Percentiles rank a stretch among this genome's conserved stretches.
phyloP scores from a whole-genome alignment of 1,284 basidiomycete species.

The Ganoderma meredithae region DNA sequence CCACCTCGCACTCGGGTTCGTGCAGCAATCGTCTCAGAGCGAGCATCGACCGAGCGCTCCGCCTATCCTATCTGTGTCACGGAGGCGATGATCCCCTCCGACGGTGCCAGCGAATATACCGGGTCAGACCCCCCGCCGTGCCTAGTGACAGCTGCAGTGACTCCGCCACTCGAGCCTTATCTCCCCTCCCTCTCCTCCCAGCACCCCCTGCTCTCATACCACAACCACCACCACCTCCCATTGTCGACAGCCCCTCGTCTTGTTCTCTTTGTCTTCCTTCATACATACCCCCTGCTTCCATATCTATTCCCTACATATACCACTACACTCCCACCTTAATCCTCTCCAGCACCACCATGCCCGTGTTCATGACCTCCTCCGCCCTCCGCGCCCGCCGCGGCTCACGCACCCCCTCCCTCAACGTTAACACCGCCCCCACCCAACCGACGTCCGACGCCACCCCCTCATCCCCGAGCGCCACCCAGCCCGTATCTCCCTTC shows the following conservation, averaged over 20 bases:
- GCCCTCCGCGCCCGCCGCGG: constrained; percentile 29
- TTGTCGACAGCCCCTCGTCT: constrained; percentile 14
- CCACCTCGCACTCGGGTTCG: constrained; percentile 10
- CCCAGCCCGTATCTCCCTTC: constrained; percentile 7
- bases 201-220: constrained; percentile 20
- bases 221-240: constrained; percentile 20
- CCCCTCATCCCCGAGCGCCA: constrained; percentile 8
- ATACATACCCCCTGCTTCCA: constrained; percentile 7
- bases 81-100: constrained; percentile 28
- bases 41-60: constrained; percentile 27
- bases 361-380: constrained; percentile 26
- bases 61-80: constrained; percentile 16
- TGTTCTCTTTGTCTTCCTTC: constrained; percentile 4
- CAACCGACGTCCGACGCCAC: constrained; percentile 3
- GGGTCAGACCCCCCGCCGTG: constrained; percentile 17
- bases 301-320: constrained; percentile 10
- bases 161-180: constrained; percentile 22
- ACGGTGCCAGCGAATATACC: constrained; percentile 11
- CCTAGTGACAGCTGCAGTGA: constrained; percentile 4
- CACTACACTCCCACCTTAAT: constrained; percentile 7
- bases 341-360: constrained; percentile 24
- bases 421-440: constrained; percentile 1
- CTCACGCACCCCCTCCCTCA: constrained; percentile 19
- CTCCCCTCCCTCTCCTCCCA: constrained; percentile 18
- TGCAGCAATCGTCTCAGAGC: neutral